A percentile compares a stretch with the other conserved stretches of the same genome.
Conservation (phyloP, 306 rosid genomes). For the Adenanthera pavonina region DNA sequence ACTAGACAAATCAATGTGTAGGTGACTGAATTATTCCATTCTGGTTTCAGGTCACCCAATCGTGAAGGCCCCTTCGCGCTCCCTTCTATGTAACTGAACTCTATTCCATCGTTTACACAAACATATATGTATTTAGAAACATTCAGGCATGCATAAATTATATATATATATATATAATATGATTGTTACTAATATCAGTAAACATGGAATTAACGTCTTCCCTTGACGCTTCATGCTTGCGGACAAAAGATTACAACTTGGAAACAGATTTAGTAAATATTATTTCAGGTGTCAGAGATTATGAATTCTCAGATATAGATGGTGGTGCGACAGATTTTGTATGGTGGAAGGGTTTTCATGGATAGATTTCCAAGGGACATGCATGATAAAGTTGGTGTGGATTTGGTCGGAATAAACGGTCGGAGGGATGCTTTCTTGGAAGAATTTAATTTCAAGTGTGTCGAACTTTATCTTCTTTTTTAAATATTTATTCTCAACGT, state of each 20-base stretch:
- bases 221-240: slow-evolving; percentile 47
- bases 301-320: not conserved
- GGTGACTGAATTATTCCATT: slow-evolving; percentile 72
- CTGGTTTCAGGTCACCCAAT: slow-evolving; percentile 60
- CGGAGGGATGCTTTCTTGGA: slow-evolving; percentile 6
- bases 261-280: not conserved
- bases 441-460: slow-evolving; percentile 1
- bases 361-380: slow-evolving; percentile 5
- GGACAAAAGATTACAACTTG: not conserved
- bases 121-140: too few relatives aligned
- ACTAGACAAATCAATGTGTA: slow-evolving; percentile 48
- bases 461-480: not conserved
- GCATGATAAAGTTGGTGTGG: slow-evolving; percentile 10
- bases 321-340: not conserved
- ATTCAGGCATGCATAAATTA: too few relatives aligned
- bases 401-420: slow-evolving; percentile 36
- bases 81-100: slow-evolving; percentile 47
- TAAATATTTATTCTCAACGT: not conserved
- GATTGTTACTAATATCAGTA: slow-evolving; percentile 33
- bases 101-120: slow-evolving; percentile 41
- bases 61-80: slow-evolving; percentile 58
- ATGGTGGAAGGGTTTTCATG: slow-evolving; percentile 26
- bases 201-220: slow-evolving; percentile 21
- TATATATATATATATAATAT: not conserved
- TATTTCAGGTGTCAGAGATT: not conserved